Conservation (phyloP, 2,329 filamentous ascomycete species). For the Aspergillus transmontanensis region DNA sequence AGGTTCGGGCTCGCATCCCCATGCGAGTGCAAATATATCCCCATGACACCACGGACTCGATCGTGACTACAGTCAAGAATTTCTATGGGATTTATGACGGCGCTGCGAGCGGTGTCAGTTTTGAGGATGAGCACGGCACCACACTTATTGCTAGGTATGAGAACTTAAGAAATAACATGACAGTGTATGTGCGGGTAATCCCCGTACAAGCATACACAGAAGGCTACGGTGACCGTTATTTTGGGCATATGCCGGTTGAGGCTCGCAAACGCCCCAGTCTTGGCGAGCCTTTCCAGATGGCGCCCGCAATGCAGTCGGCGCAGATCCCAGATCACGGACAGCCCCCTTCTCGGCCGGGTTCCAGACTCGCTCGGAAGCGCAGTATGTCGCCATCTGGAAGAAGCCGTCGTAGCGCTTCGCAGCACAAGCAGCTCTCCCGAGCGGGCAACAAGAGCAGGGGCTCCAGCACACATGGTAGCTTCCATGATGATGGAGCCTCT, state of each 20-base stretch:
- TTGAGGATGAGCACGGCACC: conserved; percentile 86
- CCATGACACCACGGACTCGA: conserved; percentile 95
- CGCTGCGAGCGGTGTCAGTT: conserved; percentile 81
- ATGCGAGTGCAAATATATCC: conserved; percentile 83
- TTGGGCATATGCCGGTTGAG: conserved; percentile 52
- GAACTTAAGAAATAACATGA: conserved; percentile 91
- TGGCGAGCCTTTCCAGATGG: conserved; percentile 67
- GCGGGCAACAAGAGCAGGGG: conserved; percentile 68
- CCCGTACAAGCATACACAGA: conserved; percentile 56
- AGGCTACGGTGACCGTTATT: conserved; percentile 49
- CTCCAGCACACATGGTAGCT: conserved; percentile 60
- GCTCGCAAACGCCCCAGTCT: conserved; percentile 60
- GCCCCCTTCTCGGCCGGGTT: conserved; percentile 67
- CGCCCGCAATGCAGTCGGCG: conserved; percentile 54
- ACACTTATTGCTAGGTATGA: conserved; percentile 95
- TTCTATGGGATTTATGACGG: conserved; percentile 95
- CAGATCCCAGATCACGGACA: conserved; percentile 60
- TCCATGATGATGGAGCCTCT: conserved; percentile 70
- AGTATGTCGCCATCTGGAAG: conserved; percentile 75
- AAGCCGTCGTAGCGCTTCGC: conserved; percentile 77
- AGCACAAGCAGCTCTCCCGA: conserved; percentile 71
- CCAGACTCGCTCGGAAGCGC: conserved; percentile 71
- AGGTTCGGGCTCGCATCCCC: conserved; percentile 62
- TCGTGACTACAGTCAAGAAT: conserved; percentile 97
- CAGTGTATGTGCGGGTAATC: conserved; percentile 87